Base-by-base conservation (phyloP, 768 basidiomycete genomes). In the Mycena haematopus region DNA sequence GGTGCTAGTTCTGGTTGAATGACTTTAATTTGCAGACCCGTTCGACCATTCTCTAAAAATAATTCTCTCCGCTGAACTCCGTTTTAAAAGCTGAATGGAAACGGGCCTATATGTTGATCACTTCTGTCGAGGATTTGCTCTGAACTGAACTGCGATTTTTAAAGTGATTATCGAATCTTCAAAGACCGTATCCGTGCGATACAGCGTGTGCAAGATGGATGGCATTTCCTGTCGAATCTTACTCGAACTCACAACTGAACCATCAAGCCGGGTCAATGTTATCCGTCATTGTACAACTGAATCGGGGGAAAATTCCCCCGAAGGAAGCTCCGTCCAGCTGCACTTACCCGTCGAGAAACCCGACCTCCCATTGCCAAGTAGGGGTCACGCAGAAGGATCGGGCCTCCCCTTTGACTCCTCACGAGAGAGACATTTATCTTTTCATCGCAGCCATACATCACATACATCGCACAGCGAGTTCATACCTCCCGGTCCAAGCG, bases 91-190 rank as follows among this genome's bases (percentile, higher is more conserved):
- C 52, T 6, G 63, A 64, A 52, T 64, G 63, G 63, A 56, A 80
- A 36, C 52, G 65, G 65, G 87, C 85, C 1, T 88, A 91, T 70
- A 88, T 89, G 88, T 85, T 62, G 78, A 71, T 42, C 45, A 44
- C 42, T 53, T 51, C 58, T 33, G 58, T 29, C n/a, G n/a, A n/a
- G 33, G 22, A n/a, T 57, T 38, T 44, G 38, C 14, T 52, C 59
- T 54, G 14, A 22, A 21, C 44, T 54, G 49, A 42, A 54, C 24
- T 24, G 24, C 14, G 19, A 24, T 46, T 24, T 54, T 45, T 38
- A 24, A 65, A 93, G 92, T 70, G 88, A 93, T 70, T 93, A 93
- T 68, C 82, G 82, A 17, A 45, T 62, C 22, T 60, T 61, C 38
- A 57, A 69, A 31, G 65, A 67, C 40, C 57, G 61, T 38, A 62